phyloP scores from a whole-genome alignment of 1,284 basidiomycete genomes.

The Rhodotorula glutinis region DNA sequence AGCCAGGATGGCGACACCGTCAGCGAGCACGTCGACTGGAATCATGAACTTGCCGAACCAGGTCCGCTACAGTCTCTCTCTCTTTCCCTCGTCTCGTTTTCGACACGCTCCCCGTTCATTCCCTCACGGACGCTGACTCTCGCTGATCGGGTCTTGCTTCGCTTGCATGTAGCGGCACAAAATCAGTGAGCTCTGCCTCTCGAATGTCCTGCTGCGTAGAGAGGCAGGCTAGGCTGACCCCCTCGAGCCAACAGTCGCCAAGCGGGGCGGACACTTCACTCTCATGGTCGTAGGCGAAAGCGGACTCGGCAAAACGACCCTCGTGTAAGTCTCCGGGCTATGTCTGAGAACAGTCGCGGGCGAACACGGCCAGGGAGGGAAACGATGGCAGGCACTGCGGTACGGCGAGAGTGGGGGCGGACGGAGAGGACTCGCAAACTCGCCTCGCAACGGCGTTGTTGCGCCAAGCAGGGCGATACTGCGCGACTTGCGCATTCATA shows the following conservation, averaged over 20 bases:
- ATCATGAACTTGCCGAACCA: slow-evolving; percentile 4
- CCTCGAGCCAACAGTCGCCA: slow-evolving; percentile 70
- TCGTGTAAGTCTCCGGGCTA: slow-evolving; percentile 33
- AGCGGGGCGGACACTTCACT: slow-evolving; percentile 95
- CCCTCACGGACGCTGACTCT: too few relatives aligned
- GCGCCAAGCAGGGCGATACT: too few relatives aligned
- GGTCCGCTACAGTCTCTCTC: background rate
- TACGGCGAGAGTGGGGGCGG: too few relatives aligned
- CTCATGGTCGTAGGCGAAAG: slow-evolving; percentile 99
- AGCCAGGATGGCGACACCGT: background rate
- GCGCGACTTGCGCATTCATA: too few relatives aligned
- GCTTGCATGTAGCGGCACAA: slow-evolving; percentile 65
- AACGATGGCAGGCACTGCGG: too few relatives aligned
- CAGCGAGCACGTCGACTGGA: slow-evolving; percentile 1
- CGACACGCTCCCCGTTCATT: too few relatives aligned
- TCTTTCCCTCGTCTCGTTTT: background rate
- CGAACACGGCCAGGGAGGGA: too few relatives aligned
- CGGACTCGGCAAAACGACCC: slow-evolving; percentile 70
- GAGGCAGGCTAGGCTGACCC: background rate
- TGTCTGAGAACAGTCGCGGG: too few relatives aligned
- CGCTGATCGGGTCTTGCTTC: background rate
- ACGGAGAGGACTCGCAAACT: too few relatives aligned
- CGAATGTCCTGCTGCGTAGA: background rate
- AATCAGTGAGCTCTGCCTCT: slow-evolving; percentile 32
- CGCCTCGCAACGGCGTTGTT: too few relatives aligned